Evolutionary conservation across 371 early-diverging fungal species (phyloP).

Genomic region (Phascolomyces articulosus): DNA sequence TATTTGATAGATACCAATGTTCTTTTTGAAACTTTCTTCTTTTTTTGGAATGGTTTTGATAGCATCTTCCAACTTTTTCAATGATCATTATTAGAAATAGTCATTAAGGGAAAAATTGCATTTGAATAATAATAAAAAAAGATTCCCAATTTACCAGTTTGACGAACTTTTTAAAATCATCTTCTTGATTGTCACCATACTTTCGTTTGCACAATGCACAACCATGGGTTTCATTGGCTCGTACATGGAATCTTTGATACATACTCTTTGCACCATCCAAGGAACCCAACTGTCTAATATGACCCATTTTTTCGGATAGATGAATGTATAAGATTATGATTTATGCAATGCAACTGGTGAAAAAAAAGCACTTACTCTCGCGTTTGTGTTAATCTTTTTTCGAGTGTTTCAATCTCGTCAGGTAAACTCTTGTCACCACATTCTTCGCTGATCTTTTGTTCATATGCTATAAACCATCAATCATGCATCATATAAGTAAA

Average conservation of each 20-base stretch:
- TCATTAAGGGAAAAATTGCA: background rate
- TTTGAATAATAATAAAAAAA: too few species aligned
- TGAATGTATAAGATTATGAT: too few species aligned
- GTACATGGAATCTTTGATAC: constrained; percentile 60
- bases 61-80: constrained; percentile 33
- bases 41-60: constrained; percentile 52
- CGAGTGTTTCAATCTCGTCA: constrained; percentile 19
- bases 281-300: constrained; percentile 18
- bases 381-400: constrained; percentile 15
- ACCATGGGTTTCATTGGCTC: constrained; percentile 46
- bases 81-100: background rate
- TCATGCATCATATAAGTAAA: too few species aligned
- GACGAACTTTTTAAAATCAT: constrained; percentile 56
- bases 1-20: constrained; percentile 4
- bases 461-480: constrained; percentile 21
- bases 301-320: too few species aligned
- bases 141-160: constrained; percentile 56
- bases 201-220: constrained; percentile 79
- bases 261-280: constrained; percentile 55
- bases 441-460: constrained; percentile 14
- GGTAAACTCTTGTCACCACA: constrained; percentile 32
- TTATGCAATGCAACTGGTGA: too few species aligned
- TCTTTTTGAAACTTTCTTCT: constrained; percentile 30
- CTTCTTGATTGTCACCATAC: constrained; percentile 55
- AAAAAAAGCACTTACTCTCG: constrained; percentile 42